Evolutionary conservation across 1,139 yeast genomes (phyloP).

Genomic region (Suhomyces wounanorum): DNA sequence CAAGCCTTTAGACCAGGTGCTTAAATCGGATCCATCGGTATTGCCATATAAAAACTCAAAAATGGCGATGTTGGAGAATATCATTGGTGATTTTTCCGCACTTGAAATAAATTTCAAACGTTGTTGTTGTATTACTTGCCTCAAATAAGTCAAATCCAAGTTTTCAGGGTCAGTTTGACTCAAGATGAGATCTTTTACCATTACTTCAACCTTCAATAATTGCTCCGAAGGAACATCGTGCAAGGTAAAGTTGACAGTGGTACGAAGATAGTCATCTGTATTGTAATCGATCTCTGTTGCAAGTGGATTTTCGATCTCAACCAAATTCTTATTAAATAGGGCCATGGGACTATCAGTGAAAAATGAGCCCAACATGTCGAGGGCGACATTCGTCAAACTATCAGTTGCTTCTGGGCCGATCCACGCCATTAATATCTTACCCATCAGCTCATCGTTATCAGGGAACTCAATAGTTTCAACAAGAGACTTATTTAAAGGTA

Average conservation of each 20-base stretch:
- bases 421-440: constrained; percentile 78
- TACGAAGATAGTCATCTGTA: constrained; percentile 68
- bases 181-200: constrained; percentile 51
- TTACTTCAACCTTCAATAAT: constrained; percentile 53
- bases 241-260: constrained; percentile 59
- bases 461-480: constrained; percentile 73
- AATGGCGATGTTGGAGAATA: constrained; percentile 68
- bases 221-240: constrained; percentile 77
- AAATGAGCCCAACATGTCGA: constrained; percentile 73
- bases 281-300: constrained; percentile 72
- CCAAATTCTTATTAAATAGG: constrained; percentile 63
- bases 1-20: constrained; percentile 54
- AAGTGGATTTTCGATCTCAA: constrained; percentile 80
- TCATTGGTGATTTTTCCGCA: constrained; percentile 66
- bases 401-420: constrained; percentile 72
- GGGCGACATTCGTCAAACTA: constrained; percentile 58
- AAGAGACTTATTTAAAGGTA: constrained; percentile 42
- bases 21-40: constrained; percentile 58
- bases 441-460: constrained; percentile 83
- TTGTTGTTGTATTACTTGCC: constrained; percentile 66
- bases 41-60: constrained; percentile 81
- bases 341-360: constrained; percentile 77
- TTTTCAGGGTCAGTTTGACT: constrained; percentile 49
- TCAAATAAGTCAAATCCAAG: constrained; percentile 66
- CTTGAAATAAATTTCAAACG: constrained; percentile 62